Evolutionary conservation across 345 rosid genomes (phyloP).

Genomic region (Camelina neglecta): DNA sequence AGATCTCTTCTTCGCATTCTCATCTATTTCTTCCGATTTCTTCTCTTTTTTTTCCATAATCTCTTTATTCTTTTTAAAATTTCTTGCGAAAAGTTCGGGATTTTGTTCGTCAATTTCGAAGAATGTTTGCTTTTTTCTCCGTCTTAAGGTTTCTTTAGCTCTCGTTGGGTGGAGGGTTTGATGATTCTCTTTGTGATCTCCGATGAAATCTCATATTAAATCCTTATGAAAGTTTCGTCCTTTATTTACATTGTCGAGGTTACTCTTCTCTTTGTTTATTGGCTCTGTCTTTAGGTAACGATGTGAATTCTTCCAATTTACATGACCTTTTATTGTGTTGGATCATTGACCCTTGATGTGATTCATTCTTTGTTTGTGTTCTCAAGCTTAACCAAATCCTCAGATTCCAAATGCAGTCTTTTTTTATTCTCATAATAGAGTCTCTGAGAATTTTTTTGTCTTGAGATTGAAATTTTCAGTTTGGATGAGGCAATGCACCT

Average conservation of each 20-base stretch:
- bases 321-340: background rate
- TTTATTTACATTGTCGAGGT: conserved; percentile 27
- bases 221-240: conserved; percentile 20
- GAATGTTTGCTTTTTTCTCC: conserved; percentile 30
- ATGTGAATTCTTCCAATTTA: conserved; percentile 9
- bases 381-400: conserved; percentile 12
- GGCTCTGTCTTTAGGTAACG: conserved; percentile 28
- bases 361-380: conserved; percentile 24
- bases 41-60: background rate
- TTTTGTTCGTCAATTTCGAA: conserved; percentile 17
- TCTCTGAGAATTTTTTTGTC: background rate
- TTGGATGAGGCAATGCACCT: conserved; percentile 10
- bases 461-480: background rate
- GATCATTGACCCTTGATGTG: conserved; percentile 19
- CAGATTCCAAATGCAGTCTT: conserved; percentile 5
- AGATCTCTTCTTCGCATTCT: conserved; percentile 41
- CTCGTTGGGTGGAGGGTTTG: background rate
- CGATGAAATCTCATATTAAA: conserved; percentile 9
- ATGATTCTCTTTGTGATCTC: background rate
- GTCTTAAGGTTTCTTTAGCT: conserved; percentile 11
- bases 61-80: background rate
- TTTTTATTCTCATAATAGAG: conserved; percentile 3
- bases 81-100: background rate
- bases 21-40: conserved; percentile 5
- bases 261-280: conserved; percentile 2